Base-by-base conservation (phyloP, 75 land plant species). In the Pinus albicaulis region DNA sequence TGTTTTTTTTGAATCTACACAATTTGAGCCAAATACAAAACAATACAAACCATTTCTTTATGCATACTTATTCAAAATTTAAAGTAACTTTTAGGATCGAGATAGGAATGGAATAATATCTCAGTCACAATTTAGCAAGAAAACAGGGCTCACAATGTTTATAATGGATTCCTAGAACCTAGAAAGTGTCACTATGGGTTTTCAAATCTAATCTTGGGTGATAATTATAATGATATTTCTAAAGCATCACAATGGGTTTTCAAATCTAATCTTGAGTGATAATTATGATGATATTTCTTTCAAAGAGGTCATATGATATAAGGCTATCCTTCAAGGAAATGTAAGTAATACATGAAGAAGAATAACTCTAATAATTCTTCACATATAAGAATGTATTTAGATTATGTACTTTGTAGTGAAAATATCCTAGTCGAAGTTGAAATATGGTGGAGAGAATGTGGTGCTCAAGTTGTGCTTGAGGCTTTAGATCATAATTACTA, bases 401-500 rank as follows among this genome's bases (percentile, higher is more conserved):
- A 82, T 25, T 73, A 63, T 13, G 66, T 84, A 76, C 52, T 78
- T 20, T 91, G 91, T 89, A 79, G 75, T 79, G 89, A 82, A 81
- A 91, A 89, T 28, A 28, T 28, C 28, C 28, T 81, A 31, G 80
- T 78, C 22, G 22, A 16, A 53, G 89, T 76, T 20, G 89, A 91
- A 38, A 74, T 71, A 79, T 87, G 93, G 2, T 91, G 93, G 93
- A 80, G 91, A 71, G 89, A 82, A 76, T 75, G 26, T 70, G 91
- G 89, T 16, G 93, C 91, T 0, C 56, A 76, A 60, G 82, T 91
- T 75, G 66, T 81, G 19, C 74, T 89, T 6, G 91, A 88, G 71
- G 75, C 31, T 59, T 75, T 65, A 79, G 93, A 84, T 71, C 87
- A 80, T 48, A 82, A 80, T 81, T 87, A 91, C 23, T 91, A 91